Conservation (phyloP, 1,139 yeast genomes). For the Hanseniaspora sp. region DNA sequence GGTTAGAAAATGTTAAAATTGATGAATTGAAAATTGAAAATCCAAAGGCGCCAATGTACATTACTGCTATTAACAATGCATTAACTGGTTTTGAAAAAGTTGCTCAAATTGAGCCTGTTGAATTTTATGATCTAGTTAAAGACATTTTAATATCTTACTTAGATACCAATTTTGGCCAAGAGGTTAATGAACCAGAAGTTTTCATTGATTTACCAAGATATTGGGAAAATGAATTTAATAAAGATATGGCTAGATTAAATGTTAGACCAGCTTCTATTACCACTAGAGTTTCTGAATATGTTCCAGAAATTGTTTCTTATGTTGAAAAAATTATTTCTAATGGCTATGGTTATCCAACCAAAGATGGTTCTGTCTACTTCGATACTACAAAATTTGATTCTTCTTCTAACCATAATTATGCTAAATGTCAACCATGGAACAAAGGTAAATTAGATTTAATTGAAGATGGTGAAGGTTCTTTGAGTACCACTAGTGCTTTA, state of each 20-base stretch:
- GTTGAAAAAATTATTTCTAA: slow-evolving; percentile 63
- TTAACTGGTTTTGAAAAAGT: slow-evolving; percentile 33
- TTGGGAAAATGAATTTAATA: slow-evolving; percentile 79
- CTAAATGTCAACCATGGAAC: slow-evolving; percentile 97
- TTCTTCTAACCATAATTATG: slow-evolving; percentile 65
- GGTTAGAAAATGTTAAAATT: slow-evolving; percentile 44
- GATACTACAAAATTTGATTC: slow-evolving; percentile 75
- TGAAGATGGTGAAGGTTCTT: slow-evolving; percentile 91
- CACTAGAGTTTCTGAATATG: slow-evolving; percentile 93
- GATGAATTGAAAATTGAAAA: slow-evolving; percentile 41
- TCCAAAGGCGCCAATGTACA: slow-evolving; percentile 81
- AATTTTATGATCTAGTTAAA: slow-evolving; percentile 44
- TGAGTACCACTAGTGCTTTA: slow-evolving; percentile 38
- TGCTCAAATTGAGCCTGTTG: slow-evolving; percentile 24
- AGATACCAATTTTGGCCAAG: slow-evolving; percentile 60
- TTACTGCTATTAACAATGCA: slow-evolving; percentile 54
- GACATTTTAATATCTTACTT: slow-evolving; percentile 65
- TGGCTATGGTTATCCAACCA: slow-evolving; percentile 75
- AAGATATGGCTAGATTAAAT: slow-evolving; percentile 75
- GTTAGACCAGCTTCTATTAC: slow-evolving; percentile 77
- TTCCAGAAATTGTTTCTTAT: slow-evolving; percentile 78
- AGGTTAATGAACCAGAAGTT: slow-evolving; percentile 72
- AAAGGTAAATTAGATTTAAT: slow-evolving; percentile 77
- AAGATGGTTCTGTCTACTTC: slow-evolving; percentile 89
- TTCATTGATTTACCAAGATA: slow-evolving; percentile 73